Percentiles rank a stretch among this genome's conserved stretches.
phyloP scores from a whole-genome alignment of 192 early-diverging fungal species.

The Globomyces pollinis-pini region DNA sequence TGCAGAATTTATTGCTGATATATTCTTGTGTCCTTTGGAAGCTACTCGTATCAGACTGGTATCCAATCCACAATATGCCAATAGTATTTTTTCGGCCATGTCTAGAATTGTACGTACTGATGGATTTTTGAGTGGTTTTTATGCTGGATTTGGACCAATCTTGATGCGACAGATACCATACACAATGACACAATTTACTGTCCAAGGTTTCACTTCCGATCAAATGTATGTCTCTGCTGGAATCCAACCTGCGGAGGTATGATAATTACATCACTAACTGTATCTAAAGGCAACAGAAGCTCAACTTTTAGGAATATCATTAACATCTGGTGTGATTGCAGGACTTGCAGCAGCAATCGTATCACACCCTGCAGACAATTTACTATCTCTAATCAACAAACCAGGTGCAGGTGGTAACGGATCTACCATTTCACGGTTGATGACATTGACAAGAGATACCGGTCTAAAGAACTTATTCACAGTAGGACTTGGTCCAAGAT shows the following conservation, averaged over 20 bases:
- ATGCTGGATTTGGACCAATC: slow-evolving; percentile 71
- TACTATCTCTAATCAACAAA: slow-evolving; percentile 70
- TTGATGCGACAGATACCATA: slow-evolving; percentile 72
- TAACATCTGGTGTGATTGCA: slow-evolving; percentile 55
- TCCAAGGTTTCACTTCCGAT: slow-evolving; percentile 52
- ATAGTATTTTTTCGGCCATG: slow-evolving; percentile 53
- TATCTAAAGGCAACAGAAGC: slow-evolving; percentile 28
- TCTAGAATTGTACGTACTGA: slow-evolving; percentile 51
- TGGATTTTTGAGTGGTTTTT: slow-evolving; percentile 60
- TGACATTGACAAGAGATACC: slow-evolving; percentile 39
- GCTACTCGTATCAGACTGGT: slow-evolving; percentile 68
- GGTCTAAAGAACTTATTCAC: slow-evolving; percentile 50
- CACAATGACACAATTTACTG: slow-evolving; percentile 73
- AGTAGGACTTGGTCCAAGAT: slow-evolving; percentile 54
- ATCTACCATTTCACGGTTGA: slow-evolving; percentile 42
- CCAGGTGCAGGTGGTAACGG: slow-evolving; percentile 47
- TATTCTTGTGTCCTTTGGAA: slow-evolving; percentile 65
- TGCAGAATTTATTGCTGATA: slow-evolving; percentile 72
- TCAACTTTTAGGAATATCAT: slow-evolving; percentile 39
- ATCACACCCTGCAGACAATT: slow-evolving; percentile 62
- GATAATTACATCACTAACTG: background rate
- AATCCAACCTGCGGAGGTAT: slow-evolving; percentile 27
- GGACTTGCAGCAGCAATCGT: slow-evolving; percentile 54
- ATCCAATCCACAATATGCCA: slow-evolving; percentile 59
- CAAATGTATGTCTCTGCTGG: slow-evolving; percentile 31